Base-by-base conservation (phyloP, 2,329 filamentous ascomycete species). In the Fusarium dlaminii region DNA sequence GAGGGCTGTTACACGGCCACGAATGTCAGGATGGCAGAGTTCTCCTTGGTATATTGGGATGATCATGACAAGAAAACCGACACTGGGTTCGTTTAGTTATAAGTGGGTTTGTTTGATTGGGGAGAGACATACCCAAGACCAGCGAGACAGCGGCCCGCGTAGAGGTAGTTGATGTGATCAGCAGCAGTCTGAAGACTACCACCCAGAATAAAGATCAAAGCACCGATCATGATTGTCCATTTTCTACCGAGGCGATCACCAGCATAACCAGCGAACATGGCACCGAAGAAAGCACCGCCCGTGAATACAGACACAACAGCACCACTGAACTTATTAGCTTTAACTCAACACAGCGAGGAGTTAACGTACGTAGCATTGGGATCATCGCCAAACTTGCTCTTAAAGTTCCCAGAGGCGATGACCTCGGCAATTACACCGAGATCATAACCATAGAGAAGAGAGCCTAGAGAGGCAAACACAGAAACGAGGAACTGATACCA, bases 141-240 rank as follows among this genome's bases (percentile, higher is more conserved):
- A 39, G 92, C 91, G 59, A 95, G 84, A 73, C 89, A 88, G 49
- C 94, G 87, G 20, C 93, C 93, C 54, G 90, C 87, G 77, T 92
- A 94, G 24, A 96, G 85, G 79, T 91, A 94, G 8, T 83, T 77
- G 30, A 88, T 80, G 24, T 80, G 84, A 55, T 84, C 81, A 1
- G 93, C 93, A 7, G 88, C 92, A 3, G 93, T 93, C 79, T 96
- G 93, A 7, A 96, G 83, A 43, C 84, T 87, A 60, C 93, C 93
- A 29, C 94, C 94, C 3, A 96, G 82, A 57, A 90, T 86, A 83
- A 95, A 95, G 65, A 95, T 83, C 14, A 93, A 15, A 45, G 90
- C 88, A 34, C 93, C 94, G 32, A 92, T 82, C 59, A 92, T 81
- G 77, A 96, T 96, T 7, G 93, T 94, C 80, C 84, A 84, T 79